Percentiles rank a stretch among this genome's conserved stretches.
Evolutionary conservation across 139 green algal species (phyloP).

Genomic region (Medakamo hakoo): DNA sequence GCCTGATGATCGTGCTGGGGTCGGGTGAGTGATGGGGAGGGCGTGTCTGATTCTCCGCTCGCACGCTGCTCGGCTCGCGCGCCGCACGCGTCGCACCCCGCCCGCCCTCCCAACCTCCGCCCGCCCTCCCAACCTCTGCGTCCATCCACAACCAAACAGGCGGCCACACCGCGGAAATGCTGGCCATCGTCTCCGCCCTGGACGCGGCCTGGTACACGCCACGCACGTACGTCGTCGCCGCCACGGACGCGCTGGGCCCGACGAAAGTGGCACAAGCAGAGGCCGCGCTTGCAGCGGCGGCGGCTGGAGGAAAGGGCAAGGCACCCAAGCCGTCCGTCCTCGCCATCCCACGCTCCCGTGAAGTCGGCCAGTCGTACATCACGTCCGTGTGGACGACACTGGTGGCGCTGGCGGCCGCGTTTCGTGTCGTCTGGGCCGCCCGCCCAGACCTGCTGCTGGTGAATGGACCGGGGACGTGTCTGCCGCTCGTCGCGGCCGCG

Average conservation of each 20-base stretch:
- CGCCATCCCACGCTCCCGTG: conserved; percentile 54
- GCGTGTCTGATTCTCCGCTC: neutral
- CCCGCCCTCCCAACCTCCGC: neutral
- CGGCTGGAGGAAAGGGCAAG: neutral
- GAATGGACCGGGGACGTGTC: conserved; percentile 77
- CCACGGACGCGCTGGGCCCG: conserved; percentile 49
- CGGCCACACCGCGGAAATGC: conserved; percentile 85
- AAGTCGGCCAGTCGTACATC: conserved; percentile 69
- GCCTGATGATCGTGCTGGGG: conserved; percentile 51
- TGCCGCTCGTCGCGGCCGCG: conserved; percentile 52
- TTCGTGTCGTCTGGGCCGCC: conserved; percentile 16
- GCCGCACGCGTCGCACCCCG: neutral
- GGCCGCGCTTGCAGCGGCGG: neutral
- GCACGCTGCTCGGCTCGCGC: neutral
- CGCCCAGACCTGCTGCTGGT: conserved; percentile 45
- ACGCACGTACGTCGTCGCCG: conserved; percentile 50
- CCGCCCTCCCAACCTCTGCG: neutral
- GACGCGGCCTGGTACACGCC: conserved; percentile 37
- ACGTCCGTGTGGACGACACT: conserved; percentile 53
- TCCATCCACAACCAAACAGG: conserved; percentile 23
- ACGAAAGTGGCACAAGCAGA: conserved; percentile 34
- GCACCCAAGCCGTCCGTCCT: conserved; percentile 4
- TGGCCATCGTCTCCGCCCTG: conserved; percentile 42
- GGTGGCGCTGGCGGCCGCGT: conserved; percentile 21
- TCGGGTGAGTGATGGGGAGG: conserved; percentile 30